Evolutionary conservation across 2,329 filamentous ascomycete genomes (phyloP), one percentile per base, ranked within the genome.

Genomic region (Phoma herbarum): DNA sequence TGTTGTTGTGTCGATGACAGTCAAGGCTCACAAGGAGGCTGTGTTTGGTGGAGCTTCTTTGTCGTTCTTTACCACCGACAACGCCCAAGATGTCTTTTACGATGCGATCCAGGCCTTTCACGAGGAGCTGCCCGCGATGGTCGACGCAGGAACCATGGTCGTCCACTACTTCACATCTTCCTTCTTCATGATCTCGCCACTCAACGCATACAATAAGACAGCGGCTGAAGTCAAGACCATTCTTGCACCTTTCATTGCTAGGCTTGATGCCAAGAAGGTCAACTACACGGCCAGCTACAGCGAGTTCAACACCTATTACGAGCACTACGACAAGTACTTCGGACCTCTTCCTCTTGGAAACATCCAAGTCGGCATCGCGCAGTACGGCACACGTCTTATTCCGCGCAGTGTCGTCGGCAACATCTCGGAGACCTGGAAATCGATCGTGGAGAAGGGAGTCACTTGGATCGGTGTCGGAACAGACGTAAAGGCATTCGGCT

Each of bases 301-400:
- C 39, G 52, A 62, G 39, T 64, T 66, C 43, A 41, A 57, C 20
- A 59, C 49, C 3, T 69, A 68, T 45, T 67, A 68, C 47, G 66
- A 68, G 45, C 66, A 69, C 53, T 69, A 63, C 52, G 57, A 66
- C 47, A 66, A 66, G 26, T 66, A 69, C 48, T 69, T 63, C 26
- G 66, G 66, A 3, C 65, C 65, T 10, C 59, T 69, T 20, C 65
- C 66, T 4, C 56, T 62, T 8, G 65, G 66, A 14, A 64, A 63
- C 42, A 67, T 69, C 10, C 51, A 66, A 45, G 57, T 67, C 2
- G 66, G 66, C 18, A 67, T 62, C n/a, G 62, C 61, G 2, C 63
- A 68, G 25, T 66, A 65, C 37, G 63, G 61, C 8, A 52, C 59
- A 3, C 63, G 65, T 9, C 46, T 69, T 26, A 64, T 69, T 14